Conservation (phyloP, 2,329 filamentous ascomycete species). For the Colletotrichum orbiculare region DNA sequence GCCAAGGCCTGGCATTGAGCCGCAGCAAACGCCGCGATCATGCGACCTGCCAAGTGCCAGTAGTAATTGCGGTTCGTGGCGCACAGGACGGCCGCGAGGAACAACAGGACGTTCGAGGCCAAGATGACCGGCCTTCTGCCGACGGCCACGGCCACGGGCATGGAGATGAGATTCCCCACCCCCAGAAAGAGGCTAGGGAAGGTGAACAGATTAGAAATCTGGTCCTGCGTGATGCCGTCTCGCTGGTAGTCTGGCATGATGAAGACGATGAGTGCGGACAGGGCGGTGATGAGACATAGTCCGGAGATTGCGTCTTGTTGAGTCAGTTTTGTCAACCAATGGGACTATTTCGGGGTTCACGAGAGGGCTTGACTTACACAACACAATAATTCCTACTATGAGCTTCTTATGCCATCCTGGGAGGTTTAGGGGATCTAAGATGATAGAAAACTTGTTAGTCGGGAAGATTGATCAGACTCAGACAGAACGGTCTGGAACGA, state of each 20-base stretch:
- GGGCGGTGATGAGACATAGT: slow-evolving; percentile 37
- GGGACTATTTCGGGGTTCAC: too few species aligned
- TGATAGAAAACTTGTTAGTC: neutral
- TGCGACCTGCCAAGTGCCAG: slow-evolving; percentile 29
- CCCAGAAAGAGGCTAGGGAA: slow-evolving; percentile 44
- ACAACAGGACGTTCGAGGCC: slow-evolving; percentile 41
- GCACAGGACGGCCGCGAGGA: slow-evolving; percentile 40
- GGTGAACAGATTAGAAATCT: slow-evolving; percentile 43
- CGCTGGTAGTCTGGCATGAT: slow-evolving; percentile 39
- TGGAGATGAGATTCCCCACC: slow-evolving; percentile 45
- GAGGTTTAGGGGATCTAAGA: slow-evolving; percentile 42
- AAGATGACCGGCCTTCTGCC: slow-evolving; percentile 47
- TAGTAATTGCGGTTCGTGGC: slow-evolving; percentile 29
- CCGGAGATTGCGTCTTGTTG: slow-evolving; percentile 26
- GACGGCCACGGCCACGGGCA: slow-evolving; percentile 47
- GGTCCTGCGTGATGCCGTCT: slow-evolving; percentile 30
- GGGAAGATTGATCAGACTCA: neutral
- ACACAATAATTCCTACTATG: slow-evolving; percentile 38
- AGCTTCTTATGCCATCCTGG: slow-evolving; percentile 41
- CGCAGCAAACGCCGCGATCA: slow-evolving; percentile 20
- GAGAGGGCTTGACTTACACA: slow-evolving; percentile 12
- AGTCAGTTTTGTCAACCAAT: neutral
- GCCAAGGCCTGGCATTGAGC: slow-evolving; percentile 27
- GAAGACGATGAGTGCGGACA: slow-evolving; percentile 36
- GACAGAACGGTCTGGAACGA: neutral